phyloP scores from a whole-genome alignment of 306 rosid species.

The Alnus glutinosa region DNA sequence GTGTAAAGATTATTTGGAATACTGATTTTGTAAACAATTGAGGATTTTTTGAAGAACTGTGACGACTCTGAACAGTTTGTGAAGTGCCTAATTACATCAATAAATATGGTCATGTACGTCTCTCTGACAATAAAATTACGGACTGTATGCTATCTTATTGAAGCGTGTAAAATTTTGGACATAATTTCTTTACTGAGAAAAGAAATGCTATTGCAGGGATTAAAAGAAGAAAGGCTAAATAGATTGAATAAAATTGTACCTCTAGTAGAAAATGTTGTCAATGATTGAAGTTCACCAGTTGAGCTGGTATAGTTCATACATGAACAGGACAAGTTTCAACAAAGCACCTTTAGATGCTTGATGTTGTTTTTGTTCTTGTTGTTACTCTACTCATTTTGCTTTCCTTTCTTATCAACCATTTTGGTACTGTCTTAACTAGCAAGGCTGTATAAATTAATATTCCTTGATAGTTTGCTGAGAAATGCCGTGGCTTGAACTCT shows the following conservation, averaged over 20 bases:
- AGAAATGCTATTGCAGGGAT: background rate
- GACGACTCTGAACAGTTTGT: background rate
- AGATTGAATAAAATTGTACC: background rate
- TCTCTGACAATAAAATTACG: background rate
- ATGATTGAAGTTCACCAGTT: background rate
- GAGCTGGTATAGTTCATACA: background rate
- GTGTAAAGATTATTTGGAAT: background rate
- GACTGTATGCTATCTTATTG: background rate
- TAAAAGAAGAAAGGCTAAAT: background rate
- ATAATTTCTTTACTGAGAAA: background rate
- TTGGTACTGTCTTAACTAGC: background rate
- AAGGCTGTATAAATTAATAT: background rate
- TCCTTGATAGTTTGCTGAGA: background rate
- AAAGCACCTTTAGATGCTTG: background rate
- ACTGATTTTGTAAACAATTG: background rate
- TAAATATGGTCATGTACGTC: background rate
- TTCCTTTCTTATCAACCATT: background rate
- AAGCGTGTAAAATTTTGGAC: background rate
- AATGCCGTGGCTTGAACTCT: background rate
- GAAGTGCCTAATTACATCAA: background rate
- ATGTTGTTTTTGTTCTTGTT: background rate
- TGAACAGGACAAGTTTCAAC: background rate
- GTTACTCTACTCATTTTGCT: background rate
- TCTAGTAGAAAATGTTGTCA: background rate
- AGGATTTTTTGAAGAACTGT: background rate